Conservation (phyloP, 177 flowering plant genomes). For the Tripterygium wilfordii region DNA sequence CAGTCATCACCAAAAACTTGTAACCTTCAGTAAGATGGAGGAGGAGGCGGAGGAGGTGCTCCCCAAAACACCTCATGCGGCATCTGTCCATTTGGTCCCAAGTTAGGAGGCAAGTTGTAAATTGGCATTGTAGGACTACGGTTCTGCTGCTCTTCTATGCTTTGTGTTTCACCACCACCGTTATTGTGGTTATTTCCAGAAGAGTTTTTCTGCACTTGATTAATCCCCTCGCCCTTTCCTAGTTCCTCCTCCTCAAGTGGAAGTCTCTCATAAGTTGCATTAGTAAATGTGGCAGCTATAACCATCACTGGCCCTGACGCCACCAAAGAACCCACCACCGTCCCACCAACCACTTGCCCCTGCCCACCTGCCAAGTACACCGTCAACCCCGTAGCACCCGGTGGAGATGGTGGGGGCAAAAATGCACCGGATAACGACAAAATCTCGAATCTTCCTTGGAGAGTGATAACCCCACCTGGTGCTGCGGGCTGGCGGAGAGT, state of each 20-base stretch:
- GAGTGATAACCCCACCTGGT: slow-evolving; percentile 54
- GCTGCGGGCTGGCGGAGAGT: slow-evolving; percentile 69
- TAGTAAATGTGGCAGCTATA: slow-evolving; percentile 72
- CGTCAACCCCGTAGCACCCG: slow-evolving; percentile 65
- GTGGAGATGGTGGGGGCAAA: slow-evolving; percentile 76
- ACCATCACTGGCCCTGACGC: slow-evolving; percentile 90
- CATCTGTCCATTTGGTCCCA: slow-evolving; percentile 50
- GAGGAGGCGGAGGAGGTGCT: slow-evolving; percentile 47
- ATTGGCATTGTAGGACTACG: slow-evolving; percentile 23
- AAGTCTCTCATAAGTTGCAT: slow-evolving; percentile 73
- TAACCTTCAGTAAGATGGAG: slow-evolving; percentile 18
- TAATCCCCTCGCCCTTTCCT: slow-evolving; percentile 3
- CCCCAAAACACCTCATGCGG: slow-evolving; percentile 56
- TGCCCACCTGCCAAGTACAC: slow-evolving; percentile 81
- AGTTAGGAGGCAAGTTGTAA: slow-evolving; percentile 46
- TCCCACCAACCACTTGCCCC: slow-evolving; percentile 90
- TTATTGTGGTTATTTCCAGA: too few species aligned
- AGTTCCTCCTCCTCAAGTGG: slow-evolving; percentile 57
- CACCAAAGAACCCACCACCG: slow-evolving; percentile 64
- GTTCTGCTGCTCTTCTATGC: too few species aligned
- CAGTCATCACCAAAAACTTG: not conserved
- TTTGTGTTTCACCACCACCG: too few species aligned
- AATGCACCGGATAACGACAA: slow-evolving; percentile 85
- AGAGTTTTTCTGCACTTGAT: slow-evolving; percentile 11
- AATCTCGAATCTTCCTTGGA: slow-evolving; percentile 78